Conservation (phyloP, 2,329 filamentous ascomycete genomes). For the Ophiostoma novo-ulmi region DNA sequence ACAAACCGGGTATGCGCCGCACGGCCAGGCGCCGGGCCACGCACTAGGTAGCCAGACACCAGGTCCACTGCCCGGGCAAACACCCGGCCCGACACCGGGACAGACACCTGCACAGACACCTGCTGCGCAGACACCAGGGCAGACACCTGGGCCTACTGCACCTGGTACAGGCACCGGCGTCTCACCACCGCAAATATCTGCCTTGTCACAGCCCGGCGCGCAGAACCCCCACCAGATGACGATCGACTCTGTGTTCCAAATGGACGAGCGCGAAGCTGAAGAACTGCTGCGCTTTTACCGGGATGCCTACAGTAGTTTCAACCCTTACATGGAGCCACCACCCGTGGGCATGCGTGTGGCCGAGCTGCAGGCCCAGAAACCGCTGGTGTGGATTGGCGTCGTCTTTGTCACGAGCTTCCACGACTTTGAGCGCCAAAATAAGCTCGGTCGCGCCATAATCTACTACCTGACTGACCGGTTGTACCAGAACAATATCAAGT, state of each 20-base stretch:
- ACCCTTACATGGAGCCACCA: slow-evolving; percentile 25
- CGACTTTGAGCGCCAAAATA: slow-evolving; percentile 27
- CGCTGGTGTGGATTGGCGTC: slow-evolving; percentile 29
- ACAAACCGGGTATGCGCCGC: not conserved
- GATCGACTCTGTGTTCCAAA: slow-evolving; percentile 23
- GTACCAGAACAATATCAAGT: slow-evolving; percentile 24
- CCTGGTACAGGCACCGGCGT: slow-evolving; percentile 6
- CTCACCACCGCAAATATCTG: not conserved
- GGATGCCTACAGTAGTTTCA: slow-evolving; percentile 23
- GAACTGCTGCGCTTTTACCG: slow-evolving; percentile 27
- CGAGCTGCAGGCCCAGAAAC: slow-evolving; percentile 25
- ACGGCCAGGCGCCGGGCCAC: not conserved
- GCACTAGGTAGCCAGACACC: not conserved
- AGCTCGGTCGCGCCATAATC: slow-evolving; percentile 25
- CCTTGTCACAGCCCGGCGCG: slow-evolving; percentile 4
- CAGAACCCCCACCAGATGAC: slow-evolving; percentile 16
- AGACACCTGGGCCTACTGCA: not conserved
- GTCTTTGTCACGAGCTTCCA: slow-evolving; percentile 28
- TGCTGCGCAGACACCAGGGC: not conserved
- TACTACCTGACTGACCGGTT: slow-evolving; percentile 26
- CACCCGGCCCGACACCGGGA: not conserved
- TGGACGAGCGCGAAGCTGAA: slow-evolving; percentile 26
- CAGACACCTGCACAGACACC: not conserved
- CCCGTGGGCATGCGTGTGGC: slow-evolving; percentile 18
- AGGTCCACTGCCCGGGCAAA: not conserved